These are phyloP conservation scores for Meyerozyma elateridarum DNA, from an alignment of 1,139 yeast species.

Conservation along the genomic window DNA sequence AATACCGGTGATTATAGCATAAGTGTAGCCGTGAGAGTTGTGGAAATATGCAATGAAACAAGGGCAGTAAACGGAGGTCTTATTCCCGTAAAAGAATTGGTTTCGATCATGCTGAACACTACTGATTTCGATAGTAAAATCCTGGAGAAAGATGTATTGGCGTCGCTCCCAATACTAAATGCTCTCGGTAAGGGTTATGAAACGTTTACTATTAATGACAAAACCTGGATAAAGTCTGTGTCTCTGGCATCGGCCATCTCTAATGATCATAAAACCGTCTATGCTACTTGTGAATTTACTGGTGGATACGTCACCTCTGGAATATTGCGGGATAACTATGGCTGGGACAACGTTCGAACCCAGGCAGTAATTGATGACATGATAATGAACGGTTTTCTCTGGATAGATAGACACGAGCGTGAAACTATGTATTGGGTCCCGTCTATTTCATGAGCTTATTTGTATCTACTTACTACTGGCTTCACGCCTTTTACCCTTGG, in stretches of 20 bases:
- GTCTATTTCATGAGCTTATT: neutral
- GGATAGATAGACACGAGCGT: slow-evolving; percentile 54
- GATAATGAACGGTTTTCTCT: slow-evolving; percentile 73
- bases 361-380: slow-evolving; percentile 67
- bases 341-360: slow-evolving; percentile 66
- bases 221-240: slow-evolving; percentile 39
- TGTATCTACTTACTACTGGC: no score
- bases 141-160: slow-evolving; percentile 39
- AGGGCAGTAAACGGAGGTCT: slow-evolving; percentile 77
- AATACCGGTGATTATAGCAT: slow-evolving; percentile 51
- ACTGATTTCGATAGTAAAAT: slow-evolving; percentile 30
- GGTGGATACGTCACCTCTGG: slow-evolving; percentile 62
- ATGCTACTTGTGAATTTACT: slow-evolving; percentile 67
- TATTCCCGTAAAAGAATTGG: slow-evolving; percentile 58
- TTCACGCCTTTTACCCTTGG: slow-evolving; percentile 35
- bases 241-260: slow-evolving; percentile 31
- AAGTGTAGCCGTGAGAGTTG: slow-evolving; percentile 65
- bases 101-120: slow-evolving; percentile 22
- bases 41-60: slow-evolving; percentile 70
- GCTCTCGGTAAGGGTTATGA: slow-evolving; percentile 37
- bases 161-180: slow-evolving; percentile 10
- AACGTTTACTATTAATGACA: slow-evolving; percentile 26
- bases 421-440: slow-evolving; percentile 4
- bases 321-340: slow-evolving; percentile 62
- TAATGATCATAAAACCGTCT: slow-evolving; percentile 61